Evolutionary conservation across 306 rosid species (phyloP).

Genomic region (Dalbergia oliveri): DNA sequence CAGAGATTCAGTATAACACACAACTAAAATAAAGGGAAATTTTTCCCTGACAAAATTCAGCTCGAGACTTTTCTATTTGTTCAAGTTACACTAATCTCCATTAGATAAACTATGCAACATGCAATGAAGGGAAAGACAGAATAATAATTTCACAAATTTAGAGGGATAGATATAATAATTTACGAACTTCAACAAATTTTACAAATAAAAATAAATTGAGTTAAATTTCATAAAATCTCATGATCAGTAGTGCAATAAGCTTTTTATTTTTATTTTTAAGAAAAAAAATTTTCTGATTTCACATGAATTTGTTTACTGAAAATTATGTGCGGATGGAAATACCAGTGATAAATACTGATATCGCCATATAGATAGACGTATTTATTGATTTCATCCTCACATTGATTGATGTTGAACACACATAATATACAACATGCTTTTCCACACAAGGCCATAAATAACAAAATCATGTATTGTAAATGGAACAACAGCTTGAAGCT

Average conservation of each 20-base stretch:
- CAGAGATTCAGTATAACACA: not conserved
- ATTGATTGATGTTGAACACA: slow-evolving; percentile 29
- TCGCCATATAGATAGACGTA: too few species aligned
- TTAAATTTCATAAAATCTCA: too few species aligned
- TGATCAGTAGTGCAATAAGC: too few species aligned
- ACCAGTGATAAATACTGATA: not conserved
- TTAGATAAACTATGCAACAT: too few species aligned
- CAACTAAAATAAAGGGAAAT: not conserved
- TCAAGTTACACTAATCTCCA: too few species aligned
- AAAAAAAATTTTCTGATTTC: not conserved
- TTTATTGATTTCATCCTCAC: not conserved
- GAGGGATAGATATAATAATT: too few species aligned
- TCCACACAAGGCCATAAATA: slow-evolving; percentile 44
- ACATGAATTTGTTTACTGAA: slow-evolving; percentile 9
- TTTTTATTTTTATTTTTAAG: not conserved
- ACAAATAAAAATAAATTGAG: too few species aligned
- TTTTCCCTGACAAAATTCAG: too few species aligned
- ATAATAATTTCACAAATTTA: too few species aligned
- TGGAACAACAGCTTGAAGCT: slow-evolving; percentile 17
- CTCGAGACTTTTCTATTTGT: too few species aligned
- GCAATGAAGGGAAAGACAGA: not conserved
- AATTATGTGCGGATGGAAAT: not conserved
- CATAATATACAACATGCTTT: slow-evolving; percentile 38
- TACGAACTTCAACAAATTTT: too few species aligned
- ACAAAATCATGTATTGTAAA: slow-evolving; percentile 30